A percentile compares a stretch with the other conserved stretches of the same genome.
These are phyloP conservation scores for Aspergillus flavus DNA, from an alignment of 2,329 filamentous ascomycete genomes.

Conservation along the genomic window DNA sequence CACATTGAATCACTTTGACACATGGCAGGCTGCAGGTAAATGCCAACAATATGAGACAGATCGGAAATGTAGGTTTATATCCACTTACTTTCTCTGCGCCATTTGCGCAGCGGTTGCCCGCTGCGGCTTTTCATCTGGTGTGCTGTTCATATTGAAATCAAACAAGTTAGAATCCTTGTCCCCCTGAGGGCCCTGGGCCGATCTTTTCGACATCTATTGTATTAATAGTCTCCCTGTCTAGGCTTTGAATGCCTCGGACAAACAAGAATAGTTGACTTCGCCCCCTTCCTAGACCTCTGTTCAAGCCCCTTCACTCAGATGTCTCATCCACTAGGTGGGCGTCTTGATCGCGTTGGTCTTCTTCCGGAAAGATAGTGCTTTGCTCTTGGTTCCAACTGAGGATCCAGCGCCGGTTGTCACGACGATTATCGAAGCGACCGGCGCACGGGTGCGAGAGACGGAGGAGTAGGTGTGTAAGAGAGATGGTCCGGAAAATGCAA, in stretches of 20 bases:
- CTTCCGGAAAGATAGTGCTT: neutral
- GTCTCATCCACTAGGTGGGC: conserved; percentile 17
- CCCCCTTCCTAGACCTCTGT: conserved; percentile 19
- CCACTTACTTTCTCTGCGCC: conserved; percentile 58
- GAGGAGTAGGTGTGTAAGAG: conserved; percentile 7
- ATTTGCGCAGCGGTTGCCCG: conserved; percentile 58
- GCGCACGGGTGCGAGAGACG: conserved; percentile 10
- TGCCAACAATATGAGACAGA: conserved; percentile 11
- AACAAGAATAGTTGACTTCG: conserved; percentile 15
- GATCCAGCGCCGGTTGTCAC: conserved; percentile 10
- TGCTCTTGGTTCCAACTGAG: neutral
- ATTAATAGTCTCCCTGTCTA: conserved; percentile 20
- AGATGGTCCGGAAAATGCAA: conserved; percentile 6
- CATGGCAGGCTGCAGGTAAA: neutral
- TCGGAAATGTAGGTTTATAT: conserved; percentile 16
- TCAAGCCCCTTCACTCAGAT: conserved; percentile 10
- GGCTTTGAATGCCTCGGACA: conserved; percentile 3
- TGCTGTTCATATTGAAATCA: conserved; percentile 42
- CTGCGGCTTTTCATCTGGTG: conserved; percentile 49
- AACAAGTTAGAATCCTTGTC: conserved; percentile 34
- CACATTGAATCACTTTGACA: neutral
- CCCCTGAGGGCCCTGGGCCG: conserved; percentile 39
- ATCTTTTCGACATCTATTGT: conserved; percentile 45
- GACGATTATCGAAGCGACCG: conserved; percentile 13
- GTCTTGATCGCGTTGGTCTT: conserved; percentile 7